Base-by-base conservation (phyloP, 2,329 filamentous ascomycete genomes). In the Aspergillus novofumigatus region DNA sequence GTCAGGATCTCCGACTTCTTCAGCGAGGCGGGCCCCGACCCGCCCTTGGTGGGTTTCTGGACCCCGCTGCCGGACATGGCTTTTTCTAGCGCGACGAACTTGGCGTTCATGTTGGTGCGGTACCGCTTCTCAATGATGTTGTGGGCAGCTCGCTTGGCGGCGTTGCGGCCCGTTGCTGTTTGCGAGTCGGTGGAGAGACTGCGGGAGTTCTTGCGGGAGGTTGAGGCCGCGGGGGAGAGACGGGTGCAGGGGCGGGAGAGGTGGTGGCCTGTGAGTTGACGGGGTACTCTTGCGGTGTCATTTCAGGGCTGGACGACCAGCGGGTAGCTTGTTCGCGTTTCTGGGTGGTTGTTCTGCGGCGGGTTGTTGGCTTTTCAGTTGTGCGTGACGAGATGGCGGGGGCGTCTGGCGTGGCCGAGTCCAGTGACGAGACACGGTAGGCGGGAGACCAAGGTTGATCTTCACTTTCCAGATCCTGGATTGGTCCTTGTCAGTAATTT, bases 111-210 rank as follows among this genome's bases (percentile, higher is more conserved):
- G 62, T 75, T 75, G 51, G 73, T 75, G 38, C 73, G 72, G 56
- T 75, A 75, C 10, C 73, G 73, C 59, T 75, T 75, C 57, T 75
- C 73, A 52, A 75, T 75, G 62, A 75, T 69, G 61, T 75, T 75
- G 63, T 75, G 73, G 3, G 73, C 73, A 17, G 73, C 73, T 3
- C 73, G 70, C 58, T 75, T 75, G 53, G 72, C 72, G 20, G 73
- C 72, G 26, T 72, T 73, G 55, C 70, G 70, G 38, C 62, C 61
- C 20, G 58, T 59, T 6, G 57, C 52, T n/a, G 62, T 60, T 8
- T 60, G 61, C 7, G 68, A 69, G 54, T 69, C 65, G 17, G 60
- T 59, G 29, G 68, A 70, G n/a, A 63, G 56, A 28, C 62, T 68
- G 55, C 66, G 65, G 23, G 63, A 52, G 48, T 54, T 63, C 52